A percentile compares a stretch with the other conserved stretches of the same genome.
Conservation (phyloP, 805 yeast species). For the Priceomyces haplophilus region DNA sequence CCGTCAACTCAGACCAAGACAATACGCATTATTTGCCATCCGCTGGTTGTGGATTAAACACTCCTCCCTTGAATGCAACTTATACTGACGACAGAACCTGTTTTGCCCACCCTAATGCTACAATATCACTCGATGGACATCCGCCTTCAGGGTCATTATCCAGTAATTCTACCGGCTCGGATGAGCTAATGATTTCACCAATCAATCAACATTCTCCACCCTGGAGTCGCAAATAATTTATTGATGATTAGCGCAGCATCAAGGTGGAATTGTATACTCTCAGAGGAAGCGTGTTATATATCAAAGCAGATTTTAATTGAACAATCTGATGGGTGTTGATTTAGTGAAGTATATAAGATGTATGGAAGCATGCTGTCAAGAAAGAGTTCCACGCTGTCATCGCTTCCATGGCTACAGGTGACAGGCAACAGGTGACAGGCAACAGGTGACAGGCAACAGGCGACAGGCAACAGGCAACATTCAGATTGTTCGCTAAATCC, state of each 20-base stretch:
- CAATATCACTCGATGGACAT: constrained; percentile 19
- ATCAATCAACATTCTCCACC: not conserved
- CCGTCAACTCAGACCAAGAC: constrained; percentile 3
- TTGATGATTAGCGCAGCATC: not conserved
- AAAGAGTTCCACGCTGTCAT: too few relatives aligned
- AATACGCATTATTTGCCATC: constrained; percentile 27
- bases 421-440: too few relatives aligned
- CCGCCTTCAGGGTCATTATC: not conserved
- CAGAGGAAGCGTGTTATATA: too few relatives aligned
- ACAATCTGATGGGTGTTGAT: too few relatives aligned
- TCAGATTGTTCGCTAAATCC: too few relatives aligned
- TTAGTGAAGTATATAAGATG: too few relatives aligned
- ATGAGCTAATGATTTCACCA: not conserved
- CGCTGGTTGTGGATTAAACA: constrained; percentile 27
- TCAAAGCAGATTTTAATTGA: too few relatives aligned
- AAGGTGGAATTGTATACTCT: too few relatives aligned
- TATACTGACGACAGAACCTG: constrained; percentile 36
- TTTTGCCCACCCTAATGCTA: constrained; percentile 45
- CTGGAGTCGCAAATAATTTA: not conserved
- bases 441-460: too few relatives aligned
- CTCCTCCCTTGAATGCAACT: constrained; percentile 25
- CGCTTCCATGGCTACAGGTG: too few relatives aligned
- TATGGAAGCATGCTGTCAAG: too few relatives aligned
- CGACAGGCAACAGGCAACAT: too few relatives aligned
- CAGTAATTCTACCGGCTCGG: not conserved